A percentile compares a stretch with the other conserved stretches of the same genome.
Evolutionary conservation across 2,329 filamentous ascomycete species (phyloP).

Genomic region (Thielaviopsis punctulata): DNA sequence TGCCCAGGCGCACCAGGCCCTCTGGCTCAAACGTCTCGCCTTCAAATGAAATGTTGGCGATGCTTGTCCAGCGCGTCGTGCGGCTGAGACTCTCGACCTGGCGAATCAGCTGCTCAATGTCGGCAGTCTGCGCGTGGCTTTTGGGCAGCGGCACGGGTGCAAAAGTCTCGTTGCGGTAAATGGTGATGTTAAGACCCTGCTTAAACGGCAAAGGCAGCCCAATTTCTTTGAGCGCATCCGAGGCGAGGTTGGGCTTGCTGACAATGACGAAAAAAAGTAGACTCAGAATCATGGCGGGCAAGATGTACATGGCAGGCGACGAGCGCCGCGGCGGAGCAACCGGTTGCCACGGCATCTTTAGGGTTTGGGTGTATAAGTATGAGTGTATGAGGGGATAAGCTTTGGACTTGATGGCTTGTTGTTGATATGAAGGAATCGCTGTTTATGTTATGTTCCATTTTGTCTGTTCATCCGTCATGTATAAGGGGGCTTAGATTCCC

Average conservation of each 20-base stretch:
- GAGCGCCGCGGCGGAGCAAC: slow-evolving; percentile 4
- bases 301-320: slow-evolving; percentile 2
- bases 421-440: no score
- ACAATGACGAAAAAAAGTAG: slow-evolving; percentile 7
- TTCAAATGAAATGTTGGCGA: slow-evolving; percentile 25
- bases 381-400: not conserved
- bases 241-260: slow-evolving; percentile 1
- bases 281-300: slow-evolving; percentile 5
- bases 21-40: slow-evolving; percentile 32
- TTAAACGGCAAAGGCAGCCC: slow-evolving; percentile 1
- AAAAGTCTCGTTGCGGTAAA: slow-evolving; percentile 18
- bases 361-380: not conserved
- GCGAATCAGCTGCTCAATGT: slow-evolving; percentile 21
- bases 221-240: not conserved
- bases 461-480: no score
- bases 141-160: slow-evolving; percentile 20
- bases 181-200: slow-evolving; percentile 20
- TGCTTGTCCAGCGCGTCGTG: slow-evolving; percentile 25
- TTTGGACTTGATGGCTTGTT: no score
- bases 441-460: no score
- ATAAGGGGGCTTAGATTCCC: no score
- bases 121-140: slow-evolving; percentile 18
- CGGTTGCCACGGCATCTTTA: slow-evolving; percentile 10
- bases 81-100: slow-evolving; percentile 22
- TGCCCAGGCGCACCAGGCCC: slow-evolving; percentile 26